Percentiles rank a stretch among this genome's conserved stretches.
Conservation (phyloP, 108 stramenopile genomes). For the Nitzschia sp. region DNA sequence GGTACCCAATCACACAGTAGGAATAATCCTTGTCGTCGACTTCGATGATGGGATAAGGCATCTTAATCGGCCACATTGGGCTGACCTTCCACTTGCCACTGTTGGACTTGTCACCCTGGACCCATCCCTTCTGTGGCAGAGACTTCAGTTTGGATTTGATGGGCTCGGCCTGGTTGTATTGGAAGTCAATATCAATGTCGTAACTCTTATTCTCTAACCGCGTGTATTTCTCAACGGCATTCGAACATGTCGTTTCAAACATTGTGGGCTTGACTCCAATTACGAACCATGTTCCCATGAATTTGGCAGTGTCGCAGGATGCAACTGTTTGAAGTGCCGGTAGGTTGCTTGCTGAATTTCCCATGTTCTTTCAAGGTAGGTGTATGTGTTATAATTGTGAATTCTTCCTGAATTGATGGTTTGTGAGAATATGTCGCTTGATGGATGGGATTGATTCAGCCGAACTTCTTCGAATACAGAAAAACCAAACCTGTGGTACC, state of each 20-base stretch:
- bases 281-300: slow-evolving; percentile 77
- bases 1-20: slow-evolving; percentile 55
- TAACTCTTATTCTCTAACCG: slow-evolving; percentile 21
- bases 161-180: slow-evolving; percentile 53
- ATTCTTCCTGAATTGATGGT: too few species aligned
- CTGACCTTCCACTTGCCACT: slow-evolving; percentile 51
- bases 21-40: slow-evolving; percentile 49
- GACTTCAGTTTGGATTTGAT: slow-evolving; percentile 41
- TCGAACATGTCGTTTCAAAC: slow-evolving; percentile 55
- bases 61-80: slow-evolving; percentile 61
- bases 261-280: slow-evolving; percentile 62
- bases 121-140: slow-evolving; percentile 60
- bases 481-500: too few species aligned
- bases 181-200: slow-evolving; percentile 65
- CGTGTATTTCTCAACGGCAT: slow-evolving; percentile 62
- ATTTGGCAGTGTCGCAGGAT: slow-evolving; percentile 31
- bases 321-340: slow-evolving; percentile 41
- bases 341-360: slow-evolving; percentile 33
- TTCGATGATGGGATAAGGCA: slow-evolving; percentile 59
- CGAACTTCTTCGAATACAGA: too few species aligned
- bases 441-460: too few species aligned
- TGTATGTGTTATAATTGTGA: too few species aligned
- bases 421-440: too few species aligned
- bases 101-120: slow-evolving; percentile 36
- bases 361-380: too few species aligned